Base-by-base conservation (phyloP, 805 yeast genomes). In the Barnettozyma wickerhamii region DNA sequence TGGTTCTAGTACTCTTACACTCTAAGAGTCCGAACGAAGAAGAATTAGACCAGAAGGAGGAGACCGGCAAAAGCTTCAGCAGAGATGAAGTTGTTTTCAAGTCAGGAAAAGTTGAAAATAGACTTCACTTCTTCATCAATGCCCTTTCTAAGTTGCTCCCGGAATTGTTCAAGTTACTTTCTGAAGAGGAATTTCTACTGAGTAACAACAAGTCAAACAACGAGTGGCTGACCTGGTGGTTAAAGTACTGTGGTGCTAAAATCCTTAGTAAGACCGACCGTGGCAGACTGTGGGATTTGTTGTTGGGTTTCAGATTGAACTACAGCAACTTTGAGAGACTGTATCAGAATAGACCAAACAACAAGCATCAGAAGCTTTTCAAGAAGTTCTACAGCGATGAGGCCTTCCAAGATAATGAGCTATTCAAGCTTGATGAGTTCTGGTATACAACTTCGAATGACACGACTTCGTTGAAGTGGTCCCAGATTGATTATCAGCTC, bases 191-290 rank as follows among this genome's bases (percentile, higher is more conserved):
- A 44, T 41, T 33, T n/a, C 74, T 84, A 19, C 62, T 84, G 34
- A 78, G 78, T 49, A 69, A 72, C 32, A 69, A 72, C 32, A 70
- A 77, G 45, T 36, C 44, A 14, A 88, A 84, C 47, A 93, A 86
- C 51, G 89, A 82, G 56, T 90, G 97, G 97, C 68, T 89, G 19
- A 72, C 87, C 30, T 90, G 96, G 95, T 90, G 97, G 97, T 68
- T 90, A 48, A 87, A 88, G 57, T 90, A 85, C 72, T 77, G 86
- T 55, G 96, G 96, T 17, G 77, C 93, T 12, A 85, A 85, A 61
- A 88, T 83, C 6, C 79, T 95, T 75, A 81, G 89, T 33, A 74
- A 84, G 46, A 72, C 71, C 43, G 96, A 88, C 60, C 65, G 96
- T 38, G 96, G 93, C 10, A 71, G 96, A 46, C 70, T 88, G 6